Base-by-base conservation (phyloP, 164 flowering plant genomes). In the Chimonanthus salicifolius region DNA sequence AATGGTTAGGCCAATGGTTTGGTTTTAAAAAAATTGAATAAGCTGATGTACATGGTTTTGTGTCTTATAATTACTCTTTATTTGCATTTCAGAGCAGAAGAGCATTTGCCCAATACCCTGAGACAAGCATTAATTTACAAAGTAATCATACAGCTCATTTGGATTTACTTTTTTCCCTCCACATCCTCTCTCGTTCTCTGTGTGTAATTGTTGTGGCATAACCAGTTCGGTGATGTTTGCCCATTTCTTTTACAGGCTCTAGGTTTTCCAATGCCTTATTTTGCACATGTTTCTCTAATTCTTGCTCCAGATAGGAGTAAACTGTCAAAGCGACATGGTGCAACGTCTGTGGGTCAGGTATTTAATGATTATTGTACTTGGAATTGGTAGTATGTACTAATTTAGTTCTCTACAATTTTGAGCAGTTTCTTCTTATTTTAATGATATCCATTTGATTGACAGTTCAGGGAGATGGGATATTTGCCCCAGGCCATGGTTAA, bases 331-430 rank as follows among this genome's bases (percentile, higher is more conserved):
- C 84, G 97, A 21, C 97, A 92, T 80, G 99, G 99, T 73, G 99
- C 99, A 73, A 93, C 97, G 74, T 95, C 98, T 62, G 98, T 95
- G 73, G 98, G 98, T 69, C 99, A 95, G 97, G 99, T 93, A 81
- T 6, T 68, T 50, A 43, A 63, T 58, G 5, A 15, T 71, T 54
- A 16, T 54, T 54, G 60, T 20, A n/a, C 7, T 66, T 66, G 10
- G 46, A 66, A 44, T 44, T 3, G 48, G 6, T 43, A 44, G 47
- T 44, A 45, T 48, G 16, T 13, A 66, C 44, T 66, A 7, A 9
- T 66, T 66, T 8, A 11, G 6, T 8, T 20, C 46, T 66, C 6
- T 47, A 44, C 5, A 4, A 7, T 13, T 66, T 44, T 65, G 16
- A 7, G 13, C 47, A 9, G 3, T 65, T 44, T 43, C n/a, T 65